Evolutionary conservation across 1,284 basidiomycete genomes (phyloP).

Genomic region (Melampsora americana): DNA sequence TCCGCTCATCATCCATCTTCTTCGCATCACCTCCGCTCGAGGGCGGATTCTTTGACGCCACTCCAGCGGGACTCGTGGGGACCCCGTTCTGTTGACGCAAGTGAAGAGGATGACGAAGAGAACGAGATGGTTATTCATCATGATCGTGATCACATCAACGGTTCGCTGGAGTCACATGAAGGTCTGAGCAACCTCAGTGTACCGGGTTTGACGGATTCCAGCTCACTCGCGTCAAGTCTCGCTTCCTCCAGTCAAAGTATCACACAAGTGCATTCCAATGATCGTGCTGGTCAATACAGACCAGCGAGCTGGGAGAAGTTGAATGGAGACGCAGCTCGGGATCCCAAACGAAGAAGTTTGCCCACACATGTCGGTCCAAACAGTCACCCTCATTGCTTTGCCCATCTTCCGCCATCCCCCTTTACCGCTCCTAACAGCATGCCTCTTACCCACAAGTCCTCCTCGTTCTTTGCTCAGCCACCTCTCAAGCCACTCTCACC

Average conservation of each 20-base stretch:
- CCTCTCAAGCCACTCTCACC: slow-evolving; percentile 1
- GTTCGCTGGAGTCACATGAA: slow-evolving; percentile 43
- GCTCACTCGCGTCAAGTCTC: slow-evolving; percentile 41
- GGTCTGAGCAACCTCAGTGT: slow-evolving; percentile 35
- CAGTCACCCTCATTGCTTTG: neutral
- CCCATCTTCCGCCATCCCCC: slow-evolving; percentile 7
- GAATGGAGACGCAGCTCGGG: slow-evolving; percentile 10
- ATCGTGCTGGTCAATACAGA: neutral
- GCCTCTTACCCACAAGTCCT: slow-evolving; percentile 9
- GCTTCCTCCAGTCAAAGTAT: slow-evolving; percentile 34
- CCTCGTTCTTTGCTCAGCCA: slow-evolving; percentile 7
- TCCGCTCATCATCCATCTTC: neutral
- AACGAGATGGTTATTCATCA: slow-evolving; percentile 11
- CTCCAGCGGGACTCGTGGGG: slow-evolving; percentile 21
- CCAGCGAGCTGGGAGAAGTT: slow-evolving; percentile 30
- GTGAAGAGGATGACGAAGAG: slow-evolving; percentile 42
- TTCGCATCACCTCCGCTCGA: neutral
- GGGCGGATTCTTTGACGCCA: neutral
- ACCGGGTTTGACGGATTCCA: slow-evolving; percentile 41
- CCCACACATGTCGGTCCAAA: slow-evolving; percentile 21
- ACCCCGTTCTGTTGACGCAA: slow-evolving; percentile 10
- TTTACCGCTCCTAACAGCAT: slow-evolving; percentile 1
- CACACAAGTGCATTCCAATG: neutral
- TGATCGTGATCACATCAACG: slow-evolving; percentile 20
- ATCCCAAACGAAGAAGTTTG: slow-evolving; percentile 40